Conservation (phyloP, 2,329 filamentous ascomycete species). For the Fonsecaea pedrosoi region DNA sequence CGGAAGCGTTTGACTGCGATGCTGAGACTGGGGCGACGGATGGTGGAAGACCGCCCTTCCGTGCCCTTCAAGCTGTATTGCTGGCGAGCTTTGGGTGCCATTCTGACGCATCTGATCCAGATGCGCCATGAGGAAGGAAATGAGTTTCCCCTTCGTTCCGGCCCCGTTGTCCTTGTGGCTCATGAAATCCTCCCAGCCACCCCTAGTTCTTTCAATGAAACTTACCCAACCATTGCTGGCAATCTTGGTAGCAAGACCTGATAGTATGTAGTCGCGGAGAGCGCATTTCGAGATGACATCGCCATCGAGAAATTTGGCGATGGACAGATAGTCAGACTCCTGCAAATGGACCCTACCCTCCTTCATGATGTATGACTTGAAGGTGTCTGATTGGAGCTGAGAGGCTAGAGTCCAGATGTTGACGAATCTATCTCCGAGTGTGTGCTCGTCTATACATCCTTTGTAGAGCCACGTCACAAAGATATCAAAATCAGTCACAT, state of each 20-base stretch:
- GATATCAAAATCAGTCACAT: background rate
- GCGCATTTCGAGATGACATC: background rate
- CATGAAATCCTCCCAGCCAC: conserved; percentile 4
- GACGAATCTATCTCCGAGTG: background rate
- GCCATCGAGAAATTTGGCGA: background rate
- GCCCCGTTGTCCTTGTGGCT: background rate
- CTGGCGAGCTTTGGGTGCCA: background rate
- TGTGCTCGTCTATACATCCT: background rate
- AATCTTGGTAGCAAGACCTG: conserved; percentile 4
- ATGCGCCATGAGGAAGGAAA: background rate
- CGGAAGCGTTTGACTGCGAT: too few species aligned
- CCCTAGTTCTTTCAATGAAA: background rate
- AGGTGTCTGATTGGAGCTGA: background rate
- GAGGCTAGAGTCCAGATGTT: background rate
- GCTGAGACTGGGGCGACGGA: too few species aligned
- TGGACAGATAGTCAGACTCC: background rate
- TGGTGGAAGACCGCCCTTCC: background rate
- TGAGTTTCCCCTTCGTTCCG: background rate
- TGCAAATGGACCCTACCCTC: background rate
- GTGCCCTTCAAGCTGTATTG: background rate
- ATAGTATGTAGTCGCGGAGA: background rate
- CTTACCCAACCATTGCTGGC: background rate
- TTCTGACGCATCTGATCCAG: background rate
- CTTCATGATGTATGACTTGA: background rate
- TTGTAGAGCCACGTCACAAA: background rate